phyloP scores from a whole-genome alignment of 805 yeast genomes.

The Nakazawaea laoshanensis region DNA sequence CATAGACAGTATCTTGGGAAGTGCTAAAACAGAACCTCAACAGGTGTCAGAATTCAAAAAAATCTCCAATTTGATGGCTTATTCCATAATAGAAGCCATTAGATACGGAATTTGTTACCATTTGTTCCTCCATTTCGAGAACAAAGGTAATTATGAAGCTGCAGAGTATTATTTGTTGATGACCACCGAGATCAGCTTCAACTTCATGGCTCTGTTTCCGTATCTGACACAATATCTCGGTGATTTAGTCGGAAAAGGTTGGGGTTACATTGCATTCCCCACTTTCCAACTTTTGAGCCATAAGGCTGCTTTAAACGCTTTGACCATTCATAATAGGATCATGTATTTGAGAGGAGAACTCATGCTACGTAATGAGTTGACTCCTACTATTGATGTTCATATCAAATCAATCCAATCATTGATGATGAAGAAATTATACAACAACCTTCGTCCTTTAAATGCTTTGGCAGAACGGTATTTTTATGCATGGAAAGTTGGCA shows the following conservation, averaged over 20 bases:
- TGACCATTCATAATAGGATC: slow-evolving; percentile 14
- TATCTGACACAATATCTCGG: background rate
- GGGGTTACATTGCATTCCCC: slow-evolving; percentile 1
- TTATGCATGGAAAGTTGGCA: slow-evolving; percentile 7
- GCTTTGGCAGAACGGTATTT: slow-evolving; percentile 2
- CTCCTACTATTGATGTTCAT: background rate
- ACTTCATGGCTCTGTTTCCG: slow-evolving; percentile 1
- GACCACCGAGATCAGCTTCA: background rate
- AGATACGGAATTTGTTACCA: slow-evolving; percentile 24
- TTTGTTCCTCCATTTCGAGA: slow-evolving; percentile 28
- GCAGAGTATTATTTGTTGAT: slow-evolving; percentile 20
- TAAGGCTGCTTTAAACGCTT: slow-evolving; percentile 7
- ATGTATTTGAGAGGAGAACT: slow-evolving; percentile 19
- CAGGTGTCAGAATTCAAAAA: too few species aligned
- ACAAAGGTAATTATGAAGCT: slow-evolving; percentile 20
- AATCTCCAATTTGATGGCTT: background rate
- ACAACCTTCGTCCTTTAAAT: slow-evolving; percentile 9
- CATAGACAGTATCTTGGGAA: too few species aligned
- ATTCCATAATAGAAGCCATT: background rate
- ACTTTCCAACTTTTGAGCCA: slow-evolving; percentile 1
- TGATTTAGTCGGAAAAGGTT: slow-evolving; percentile 1
- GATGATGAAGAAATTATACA: slow-evolving; percentile 22
- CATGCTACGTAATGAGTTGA: background rate
- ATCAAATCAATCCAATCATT: background rate
- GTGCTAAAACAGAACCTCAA: too few species aligned